Conservation (phyloP, 169 alveolate species). For the Plasmodium gaboni region DNA sequence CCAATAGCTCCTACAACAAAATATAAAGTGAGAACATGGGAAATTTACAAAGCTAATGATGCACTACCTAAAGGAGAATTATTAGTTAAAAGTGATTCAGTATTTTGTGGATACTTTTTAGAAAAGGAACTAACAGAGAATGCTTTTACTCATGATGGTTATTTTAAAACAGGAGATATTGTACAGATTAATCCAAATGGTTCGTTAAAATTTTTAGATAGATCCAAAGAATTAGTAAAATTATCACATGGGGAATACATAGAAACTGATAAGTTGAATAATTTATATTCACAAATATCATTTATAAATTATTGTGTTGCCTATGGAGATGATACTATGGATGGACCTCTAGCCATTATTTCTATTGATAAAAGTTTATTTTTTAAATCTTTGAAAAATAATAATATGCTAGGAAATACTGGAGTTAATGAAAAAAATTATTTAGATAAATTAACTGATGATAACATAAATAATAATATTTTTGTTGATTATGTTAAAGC, state of each 20-base stretch:
- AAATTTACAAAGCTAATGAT: constrained; percentile 78
- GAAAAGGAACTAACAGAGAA: constrained; percentile 90
- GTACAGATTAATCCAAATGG: constrained; percentile 90
- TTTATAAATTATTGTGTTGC: constrained; percentile 46
- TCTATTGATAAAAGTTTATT: constrained; percentile 29
- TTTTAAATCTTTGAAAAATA: constrained; percentile 3
- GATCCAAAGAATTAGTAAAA: constrained; percentile 95
- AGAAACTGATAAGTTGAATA: constrained; percentile 55
- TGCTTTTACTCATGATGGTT: constrained; percentile 89
- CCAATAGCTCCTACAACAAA: not conserved
- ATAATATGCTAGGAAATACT: constrained; percentile 1
- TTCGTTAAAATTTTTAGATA: constrained; percentile 93
- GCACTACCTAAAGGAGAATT: constrained; percentile 95
- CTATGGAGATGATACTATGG: constrained; percentile 69
- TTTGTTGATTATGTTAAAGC: constrained; percentile 25
- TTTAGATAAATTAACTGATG: constrained; percentile 6
- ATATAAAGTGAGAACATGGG: constrained; percentile 57
- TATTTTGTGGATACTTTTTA: constrained; percentile 93
- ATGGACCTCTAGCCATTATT: constrained; percentile 56
- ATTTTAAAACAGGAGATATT: constrained; percentile 95
- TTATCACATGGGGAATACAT: constrained; percentile 97
- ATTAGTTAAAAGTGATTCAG: constrained; percentile 89
- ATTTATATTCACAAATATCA: constrained; percentile 19
- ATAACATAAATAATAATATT: not conserved
- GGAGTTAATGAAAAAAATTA: not conserved